Conservation (phyloP, 768 basidiomycete genomes). For the Agaricus blazei region DNA sequence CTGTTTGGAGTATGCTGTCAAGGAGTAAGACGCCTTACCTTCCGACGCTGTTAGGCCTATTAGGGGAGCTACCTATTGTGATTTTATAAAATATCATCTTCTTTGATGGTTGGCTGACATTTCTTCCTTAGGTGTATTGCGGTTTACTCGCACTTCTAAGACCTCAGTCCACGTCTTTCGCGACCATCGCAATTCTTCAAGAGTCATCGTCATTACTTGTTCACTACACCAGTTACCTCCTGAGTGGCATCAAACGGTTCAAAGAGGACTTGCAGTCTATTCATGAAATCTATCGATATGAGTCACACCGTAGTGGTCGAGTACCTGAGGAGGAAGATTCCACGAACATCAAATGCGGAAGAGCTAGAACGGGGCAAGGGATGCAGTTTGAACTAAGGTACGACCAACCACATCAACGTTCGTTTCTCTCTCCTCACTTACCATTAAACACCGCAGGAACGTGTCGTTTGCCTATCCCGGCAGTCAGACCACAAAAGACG, state of each 20-base stretch:
- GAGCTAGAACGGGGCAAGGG: constrained; percentile 11
- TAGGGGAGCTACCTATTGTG: constrained; percentile 29
- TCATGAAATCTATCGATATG: constrained; percentile 26
- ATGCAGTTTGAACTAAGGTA: constrained; percentile 22
- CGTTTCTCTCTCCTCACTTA: background rate
- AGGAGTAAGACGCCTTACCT: constrained; percentile 9
- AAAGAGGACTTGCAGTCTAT: constrained; percentile 21
- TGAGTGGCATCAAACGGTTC: constrained; percentile 17
- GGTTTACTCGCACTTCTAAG: constrained; percentile 25
- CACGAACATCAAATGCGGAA: background rate
- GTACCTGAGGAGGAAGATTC: constrained; percentile 10
- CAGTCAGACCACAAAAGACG: constrained; percentile 26
- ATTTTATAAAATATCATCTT: background rate
- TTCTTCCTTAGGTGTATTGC: constrained; percentile 27
- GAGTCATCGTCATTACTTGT: constrained; percentile 27
- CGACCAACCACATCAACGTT: background rate
- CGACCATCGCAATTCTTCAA: constrained; percentile 35
- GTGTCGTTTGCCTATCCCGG: constrained; percentile 51
- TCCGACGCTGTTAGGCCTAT: constrained; percentile 14
- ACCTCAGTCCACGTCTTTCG: constrained; percentile 30
- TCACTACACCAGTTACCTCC: constrained; percentile 17
- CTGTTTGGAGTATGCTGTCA: constrained; percentile 16
- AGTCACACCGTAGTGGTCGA: constrained; percentile 23
- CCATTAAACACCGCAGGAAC: constrained; percentile 26
- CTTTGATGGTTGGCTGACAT: background rate